Conservation (phyloP, 1,139 yeast genomes). For the Taphrina communis region DNA sequence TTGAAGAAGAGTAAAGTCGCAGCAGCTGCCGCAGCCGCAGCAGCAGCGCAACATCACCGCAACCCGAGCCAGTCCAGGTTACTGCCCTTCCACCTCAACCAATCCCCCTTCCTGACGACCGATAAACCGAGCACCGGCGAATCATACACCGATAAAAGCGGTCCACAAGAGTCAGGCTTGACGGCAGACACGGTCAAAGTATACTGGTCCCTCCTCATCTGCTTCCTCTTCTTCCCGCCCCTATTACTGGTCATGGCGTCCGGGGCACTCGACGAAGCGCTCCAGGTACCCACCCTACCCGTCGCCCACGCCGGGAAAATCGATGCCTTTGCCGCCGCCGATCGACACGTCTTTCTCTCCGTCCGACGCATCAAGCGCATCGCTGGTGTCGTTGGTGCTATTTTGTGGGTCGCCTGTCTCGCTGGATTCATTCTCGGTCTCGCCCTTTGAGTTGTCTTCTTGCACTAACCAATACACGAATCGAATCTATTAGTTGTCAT, state of each 20-base stretch:
- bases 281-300: conserved; percentile 15
- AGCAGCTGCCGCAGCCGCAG: not conserved
- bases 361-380: conserved; percentile 21
- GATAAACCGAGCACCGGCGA: conserved; percentile 20
- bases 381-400: conserved; percentile 15
- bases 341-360: conserved; percentile 14
- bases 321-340: not conserved
- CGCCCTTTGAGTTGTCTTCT: not conserved
- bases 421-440: conserved; percentile 29
- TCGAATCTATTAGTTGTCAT: not conserved
- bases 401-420: conserved; percentile 7
- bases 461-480: not conserved
- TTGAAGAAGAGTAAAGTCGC: not conserved
- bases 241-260: conserved; percentile 17
- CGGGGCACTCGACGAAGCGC: conserved; percentile 27
- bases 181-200: conserved; percentile 13
- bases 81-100: conserved; percentile 24
- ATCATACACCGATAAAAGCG: not conserved
- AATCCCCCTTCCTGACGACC: conserved; percentile 25
- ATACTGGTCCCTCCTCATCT: conserved; percentile 18
- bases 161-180: not conserved
- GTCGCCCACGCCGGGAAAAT: not conserved
- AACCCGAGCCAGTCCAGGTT: conserved; percentile 15
- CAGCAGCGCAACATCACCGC: conserved; percentile 12
- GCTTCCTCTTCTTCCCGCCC: conserved; percentile 26